Evolutionary conservation across 1,284 basidiomycete species (phyloP).

Genomic region (Tausonia pullulans): DNA sequence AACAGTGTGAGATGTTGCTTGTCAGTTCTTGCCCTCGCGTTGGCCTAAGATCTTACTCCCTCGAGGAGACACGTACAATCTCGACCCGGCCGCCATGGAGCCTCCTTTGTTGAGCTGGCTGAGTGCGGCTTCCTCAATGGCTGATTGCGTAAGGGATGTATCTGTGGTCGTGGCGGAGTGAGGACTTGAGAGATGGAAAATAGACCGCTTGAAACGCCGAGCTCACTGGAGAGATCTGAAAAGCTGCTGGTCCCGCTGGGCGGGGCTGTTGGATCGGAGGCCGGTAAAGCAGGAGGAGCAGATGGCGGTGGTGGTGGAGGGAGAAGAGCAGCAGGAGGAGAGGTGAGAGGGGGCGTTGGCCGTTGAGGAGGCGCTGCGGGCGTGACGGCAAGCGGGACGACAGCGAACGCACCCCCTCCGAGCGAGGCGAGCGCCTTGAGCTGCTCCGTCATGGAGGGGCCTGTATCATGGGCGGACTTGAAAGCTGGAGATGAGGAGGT

Average conservation of each 20-base stretch:
- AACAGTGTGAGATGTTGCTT: not conserved
- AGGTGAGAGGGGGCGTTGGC: no score
- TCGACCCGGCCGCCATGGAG: not conserved
- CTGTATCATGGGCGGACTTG: not conserved
- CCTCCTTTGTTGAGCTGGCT: not conserved
- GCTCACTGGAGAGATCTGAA: not conserved
- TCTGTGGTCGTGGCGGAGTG: not conserved
- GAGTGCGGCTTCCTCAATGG: constrained; percentile 3
- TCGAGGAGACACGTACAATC: not conserved
- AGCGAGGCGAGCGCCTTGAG: not conserved
- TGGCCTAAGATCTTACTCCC: no score
- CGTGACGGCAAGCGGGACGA: no score
- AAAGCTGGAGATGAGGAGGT: not conserved
- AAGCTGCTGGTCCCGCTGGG: not conserved
- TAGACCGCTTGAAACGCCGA: no score
- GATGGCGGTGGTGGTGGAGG: no score
- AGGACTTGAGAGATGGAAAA: not conserved
- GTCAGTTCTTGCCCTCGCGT: no score
- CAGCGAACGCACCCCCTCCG: constrained; percentile 5
- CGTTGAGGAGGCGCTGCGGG: no score
- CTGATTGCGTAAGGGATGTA: not conserved
- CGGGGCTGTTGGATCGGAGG: no score
- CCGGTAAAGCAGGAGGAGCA: no score
- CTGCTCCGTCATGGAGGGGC: not conserved
- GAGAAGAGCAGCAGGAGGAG: no score